These are phyloP conservation scores for Ochromonas danica DNA, from an alignment of 108 stramenopile species.

Conservation along the genomic window DNA sequence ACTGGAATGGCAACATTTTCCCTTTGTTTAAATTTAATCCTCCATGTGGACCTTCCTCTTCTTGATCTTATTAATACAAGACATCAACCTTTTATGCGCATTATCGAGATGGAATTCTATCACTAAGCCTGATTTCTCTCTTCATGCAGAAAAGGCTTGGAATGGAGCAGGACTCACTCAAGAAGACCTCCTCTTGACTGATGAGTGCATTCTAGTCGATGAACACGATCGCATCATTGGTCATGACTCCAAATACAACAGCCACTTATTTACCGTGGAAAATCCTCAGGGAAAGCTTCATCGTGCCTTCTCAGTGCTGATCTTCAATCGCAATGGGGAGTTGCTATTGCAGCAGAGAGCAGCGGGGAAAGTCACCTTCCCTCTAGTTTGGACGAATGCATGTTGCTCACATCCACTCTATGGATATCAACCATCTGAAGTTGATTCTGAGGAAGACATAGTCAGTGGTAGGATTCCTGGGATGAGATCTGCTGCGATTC, in stretches of 20 bases:
- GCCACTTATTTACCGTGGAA: not conserved
- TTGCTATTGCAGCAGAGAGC: constrained; percentile 56
- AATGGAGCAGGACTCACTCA: not conserved
- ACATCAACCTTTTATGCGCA: no score
- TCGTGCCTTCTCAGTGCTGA: constrained; percentile 58
- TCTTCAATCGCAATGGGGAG: constrained; percentile 46
- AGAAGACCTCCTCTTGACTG: constrained; percentile 3
- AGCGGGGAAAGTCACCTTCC: constrained; percentile 52
- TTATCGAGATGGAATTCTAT: no score
- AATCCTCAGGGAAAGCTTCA: constrained; percentile 36
- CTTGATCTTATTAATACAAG: no score
- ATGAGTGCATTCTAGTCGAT: constrained; percentile 25
- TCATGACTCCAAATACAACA: not conserved
- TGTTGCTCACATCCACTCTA: constrained; percentile 45
- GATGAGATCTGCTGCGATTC: constrained; percentile 46
- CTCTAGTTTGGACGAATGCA: constrained; percentile 57
- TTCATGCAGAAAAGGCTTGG: no score
- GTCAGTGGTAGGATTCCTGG: constrained; percentile 43
- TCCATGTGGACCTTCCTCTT: no score
- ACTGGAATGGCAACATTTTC: no score
- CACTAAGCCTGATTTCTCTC: no score
- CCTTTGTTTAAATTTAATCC: no score
- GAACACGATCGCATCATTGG: not conserved
- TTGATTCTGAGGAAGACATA: constrained; percentile 28
- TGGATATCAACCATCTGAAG: constrained; percentile 19